Evolutionary conservation across 805 yeast genomes (phyloP).

Genomic region (Metschnikowia noctiluminum): DNA sequence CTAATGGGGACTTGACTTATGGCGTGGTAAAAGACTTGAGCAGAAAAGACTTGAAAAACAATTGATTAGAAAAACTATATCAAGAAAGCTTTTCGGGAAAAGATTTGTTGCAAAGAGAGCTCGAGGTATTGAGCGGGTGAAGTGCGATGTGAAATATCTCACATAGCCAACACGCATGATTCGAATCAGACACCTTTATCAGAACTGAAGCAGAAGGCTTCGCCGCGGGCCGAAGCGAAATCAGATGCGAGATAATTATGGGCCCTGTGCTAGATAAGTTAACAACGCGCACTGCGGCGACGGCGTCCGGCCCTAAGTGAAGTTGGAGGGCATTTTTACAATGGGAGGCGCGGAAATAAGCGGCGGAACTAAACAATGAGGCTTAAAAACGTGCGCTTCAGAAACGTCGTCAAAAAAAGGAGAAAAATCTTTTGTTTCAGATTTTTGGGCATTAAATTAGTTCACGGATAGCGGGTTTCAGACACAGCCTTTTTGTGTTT

Average conservation of each 20-base stretch:
- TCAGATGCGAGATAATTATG: background rate
- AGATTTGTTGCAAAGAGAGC: too few species aligned
- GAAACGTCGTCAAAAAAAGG: too few species aligned
- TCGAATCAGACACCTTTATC: background rate
- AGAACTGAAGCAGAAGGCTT: background rate
- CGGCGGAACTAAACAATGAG: background rate
- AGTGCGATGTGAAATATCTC: background rate
- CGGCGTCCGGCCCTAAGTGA: background rate
- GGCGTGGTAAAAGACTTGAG: too few species aligned
- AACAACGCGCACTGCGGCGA: background rate
- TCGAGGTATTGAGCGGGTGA: background rate
- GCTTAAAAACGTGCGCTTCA: too few species aligned
- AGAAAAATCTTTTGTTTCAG: too few species aligned
- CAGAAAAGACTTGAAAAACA: background rate
- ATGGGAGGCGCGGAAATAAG: background rate
- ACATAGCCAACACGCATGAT: background rate
- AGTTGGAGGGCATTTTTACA: background rate
- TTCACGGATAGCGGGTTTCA: too few species aligned
- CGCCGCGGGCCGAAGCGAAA: conserved; percentile 9
- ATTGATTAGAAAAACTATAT: too few species aligned
- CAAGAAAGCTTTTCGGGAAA: too few species aligned
- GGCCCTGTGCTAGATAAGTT: conserved; percentile 3
- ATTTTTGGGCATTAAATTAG: too few species aligned
- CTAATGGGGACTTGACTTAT: background rate
- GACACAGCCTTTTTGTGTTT: background rate